phyloP scores from a whole-genome alignment of 2,329 filamentous ascomycete genomes.

The Talaromyces piceae region DNA sequence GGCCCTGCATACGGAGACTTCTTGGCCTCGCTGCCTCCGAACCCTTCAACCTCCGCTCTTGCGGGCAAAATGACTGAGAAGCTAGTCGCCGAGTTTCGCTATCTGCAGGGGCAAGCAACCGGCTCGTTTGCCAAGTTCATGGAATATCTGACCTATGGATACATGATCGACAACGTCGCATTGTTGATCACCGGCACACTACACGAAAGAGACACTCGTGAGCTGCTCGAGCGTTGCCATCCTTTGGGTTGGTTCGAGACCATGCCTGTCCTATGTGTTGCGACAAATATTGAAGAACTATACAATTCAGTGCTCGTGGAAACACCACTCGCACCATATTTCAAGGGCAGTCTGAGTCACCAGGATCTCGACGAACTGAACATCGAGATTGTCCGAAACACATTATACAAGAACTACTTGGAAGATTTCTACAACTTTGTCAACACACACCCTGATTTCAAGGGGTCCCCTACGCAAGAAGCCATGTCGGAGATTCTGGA shows the following conservation, averaged over 20 bases:
- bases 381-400: constrained; percentile 98
- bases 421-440: constrained; percentile 97
- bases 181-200: constrained; percentile 95
- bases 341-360: constrained; percentile 93
- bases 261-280: constrained; percentile 94
- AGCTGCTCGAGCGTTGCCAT: constrained; percentile 91
- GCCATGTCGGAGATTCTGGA: constrained; percentile 94
- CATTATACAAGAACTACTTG: constrained; percentile 97
- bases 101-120: constrained; percentile 86
- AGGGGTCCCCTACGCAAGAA: constrained; percentile 80
- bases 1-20: constrained; percentile 96
- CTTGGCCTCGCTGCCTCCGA: constrained; percentile 84
- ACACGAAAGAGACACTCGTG: constrained; percentile 92
- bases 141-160: constrained; percentile 96
- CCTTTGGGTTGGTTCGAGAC: constrained; percentile 98
- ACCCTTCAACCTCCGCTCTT: constrained; percentile 91
- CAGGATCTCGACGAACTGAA: constrained; percentile 97
- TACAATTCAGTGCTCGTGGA: constrained; percentile 98
- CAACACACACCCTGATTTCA: constrained; percentile 78
- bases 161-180: constrained; percentile 99
- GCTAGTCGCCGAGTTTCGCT: constrained; percentile 93
- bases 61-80: constrained; percentile 96
- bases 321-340: constrained; percentile 90
- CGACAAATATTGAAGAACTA: constrained; percentile 95
- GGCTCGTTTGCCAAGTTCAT: constrained; percentile 91